phyloP scores from a whole-genome alignment of 768 basidiomycete genomes.

The Favolaschia claudopus region DNA sequence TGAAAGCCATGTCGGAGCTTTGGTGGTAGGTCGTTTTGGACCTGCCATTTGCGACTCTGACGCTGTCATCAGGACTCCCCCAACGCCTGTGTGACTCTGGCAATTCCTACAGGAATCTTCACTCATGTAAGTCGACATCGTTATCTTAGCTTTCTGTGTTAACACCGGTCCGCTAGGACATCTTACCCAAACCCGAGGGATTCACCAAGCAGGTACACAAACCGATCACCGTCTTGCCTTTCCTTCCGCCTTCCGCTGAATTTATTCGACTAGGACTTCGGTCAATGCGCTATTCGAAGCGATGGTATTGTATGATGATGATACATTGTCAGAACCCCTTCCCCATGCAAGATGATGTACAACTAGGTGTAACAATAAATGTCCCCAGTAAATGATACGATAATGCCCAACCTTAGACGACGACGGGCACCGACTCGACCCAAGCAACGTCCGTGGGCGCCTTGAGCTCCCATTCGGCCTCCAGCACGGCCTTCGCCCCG shows the following conservation, averaged over 20 bases:
- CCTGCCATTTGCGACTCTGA: not conserved
- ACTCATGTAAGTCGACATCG: constrained; percentile 56
- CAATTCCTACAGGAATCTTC: constrained; percentile 80
- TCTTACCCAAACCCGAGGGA: constrained; percentile 70
- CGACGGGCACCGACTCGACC: constrained; percentile 29
- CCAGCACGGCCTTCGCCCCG: constrained; percentile 50
- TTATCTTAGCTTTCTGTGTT: not conserved
- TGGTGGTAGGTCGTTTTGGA: constrained; percentile 60
- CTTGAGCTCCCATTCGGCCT: constrained; percentile 62
- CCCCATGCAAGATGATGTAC: no score
- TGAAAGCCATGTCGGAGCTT: constrained; percentile 73
- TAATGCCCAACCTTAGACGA: not conserved
- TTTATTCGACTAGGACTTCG: constrained; percentile 12
- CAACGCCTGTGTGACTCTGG: constrained; percentile 80
- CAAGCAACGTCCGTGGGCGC: constrained; percentile 43
- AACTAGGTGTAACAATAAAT: no score
- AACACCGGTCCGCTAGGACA: constrained; percentile 53
- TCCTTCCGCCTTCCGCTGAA: not conserved
- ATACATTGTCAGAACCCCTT: no score
- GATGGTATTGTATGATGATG: constrained; percentile 25
- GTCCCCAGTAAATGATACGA: not conserved
- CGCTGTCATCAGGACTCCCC: constrained; percentile 66
- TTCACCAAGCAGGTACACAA: constrained; percentile 57
- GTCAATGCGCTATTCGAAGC: constrained; percentile 27
- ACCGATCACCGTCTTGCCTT: not conserved